Evolutionary conservation across 352 stramenopile species (phyloP).

Genomic region (Phytophthora pisi): DNA sequence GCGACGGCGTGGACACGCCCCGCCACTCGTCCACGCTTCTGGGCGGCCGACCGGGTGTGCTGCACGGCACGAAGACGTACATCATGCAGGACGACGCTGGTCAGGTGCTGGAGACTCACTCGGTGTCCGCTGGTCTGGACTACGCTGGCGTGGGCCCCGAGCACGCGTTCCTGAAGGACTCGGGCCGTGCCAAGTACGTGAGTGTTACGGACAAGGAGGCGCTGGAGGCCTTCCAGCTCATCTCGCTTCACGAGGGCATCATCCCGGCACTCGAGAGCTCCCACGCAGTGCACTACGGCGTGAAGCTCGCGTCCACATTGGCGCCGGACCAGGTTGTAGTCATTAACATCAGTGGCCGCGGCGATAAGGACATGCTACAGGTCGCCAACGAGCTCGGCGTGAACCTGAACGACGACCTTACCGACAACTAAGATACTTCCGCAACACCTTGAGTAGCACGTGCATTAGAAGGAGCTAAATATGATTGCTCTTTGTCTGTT

Average conservation of each 20-base stretch:
- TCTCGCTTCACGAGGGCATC: constrained; percentile 97
- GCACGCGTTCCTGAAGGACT: constrained; percentile 97
- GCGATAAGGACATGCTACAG: constrained; percentile 80
- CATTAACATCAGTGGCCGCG: constrained; percentile 88
- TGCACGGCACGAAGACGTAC: constrained; percentile 98
- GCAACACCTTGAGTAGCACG: constrained; percentile 8
- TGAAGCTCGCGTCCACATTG: constrained; percentile 60
- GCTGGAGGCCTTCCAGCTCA: constrained; percentile 96
- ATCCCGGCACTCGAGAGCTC: constrained; percentile 97
- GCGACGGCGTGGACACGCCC: constrained; percentile 89
- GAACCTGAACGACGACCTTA: constrained; percentile 86
- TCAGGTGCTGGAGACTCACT: constrained; percentile 97
- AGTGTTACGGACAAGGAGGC: constrained; percentile 96
- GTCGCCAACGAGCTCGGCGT: constrained; percentile 96
- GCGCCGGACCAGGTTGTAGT: constrained; percentile 93
- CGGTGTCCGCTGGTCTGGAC: constrained; percentile 95
- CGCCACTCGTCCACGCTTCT: constrained; percentile 96
- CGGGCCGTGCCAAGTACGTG: constrained; percentile 95
- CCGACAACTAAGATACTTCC: constrained; percentile 52
- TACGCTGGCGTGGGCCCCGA: constrained; percentile 98
- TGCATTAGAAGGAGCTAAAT: constrained; percentile 8
- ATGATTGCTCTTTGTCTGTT: constrained; percentile 19
- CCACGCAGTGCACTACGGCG: constrained; percentile 95
- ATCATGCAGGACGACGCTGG: constrained; percentile 96
- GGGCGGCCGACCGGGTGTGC: constrained; percentile 93